Evolutionary conservation across 1,284 basidiomycete genomes (phyloP).

Genomic region (Porogramme epimiltina): DNA sequence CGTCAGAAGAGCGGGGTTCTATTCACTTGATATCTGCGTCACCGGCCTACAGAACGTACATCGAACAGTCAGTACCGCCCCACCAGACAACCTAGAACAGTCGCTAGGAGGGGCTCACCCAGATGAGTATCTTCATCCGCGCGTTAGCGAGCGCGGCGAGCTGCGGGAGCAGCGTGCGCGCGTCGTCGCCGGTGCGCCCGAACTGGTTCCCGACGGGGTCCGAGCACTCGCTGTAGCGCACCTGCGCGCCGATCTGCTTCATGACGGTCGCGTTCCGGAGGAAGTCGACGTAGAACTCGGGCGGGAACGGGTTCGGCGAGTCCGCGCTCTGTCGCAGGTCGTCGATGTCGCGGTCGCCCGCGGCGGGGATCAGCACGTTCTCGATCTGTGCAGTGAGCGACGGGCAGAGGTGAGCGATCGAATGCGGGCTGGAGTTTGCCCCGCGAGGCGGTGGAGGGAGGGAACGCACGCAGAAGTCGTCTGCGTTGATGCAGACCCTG

Average conservation of each 20-base stretch:
- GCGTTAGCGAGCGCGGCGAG: slow-evolving; percentile 54
- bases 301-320: slow-evolving; percentile 49
- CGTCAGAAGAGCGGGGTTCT: background rate
- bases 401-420: background rate
- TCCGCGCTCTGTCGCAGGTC: slow-evolving; percentile 61
- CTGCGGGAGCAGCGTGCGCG: slow-evolving; percentile 53
- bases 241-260: slow-evolving; percentile 50
- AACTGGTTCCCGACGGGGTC: slow-evolving; percentile 37
- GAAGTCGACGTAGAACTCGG: slow-evolving; percentile 54
- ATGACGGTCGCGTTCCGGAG: slow-evolving; percentile 38
- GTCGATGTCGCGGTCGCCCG: slow-evolving; percentile 52
- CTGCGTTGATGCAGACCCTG: slow-evolving; percentile 49
- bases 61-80: background rate
- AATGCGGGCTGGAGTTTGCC: no score
- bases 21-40: slow-evolving; percentile 65
- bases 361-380: slow-evolving; percentile 50
- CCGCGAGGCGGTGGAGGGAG: background rate
- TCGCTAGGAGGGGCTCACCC: slow-evolving; percentile 44
- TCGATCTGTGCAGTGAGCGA: slow-evolving; percentile 36
- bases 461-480: slow-evolving; percentile 55
- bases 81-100: background rate
- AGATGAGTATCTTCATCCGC: slow-evolving; percentile 57
- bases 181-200: slow-evolving; percentile 48
- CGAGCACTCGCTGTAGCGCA: slow-evolving; percentile 37
- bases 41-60: slow-evolving; percentile 48